Percentiles rank a stretch among this genome's conserved stretches.
Conservation (phyloP, 148 eudicot species). For the Linanthus parryae region DNA sequence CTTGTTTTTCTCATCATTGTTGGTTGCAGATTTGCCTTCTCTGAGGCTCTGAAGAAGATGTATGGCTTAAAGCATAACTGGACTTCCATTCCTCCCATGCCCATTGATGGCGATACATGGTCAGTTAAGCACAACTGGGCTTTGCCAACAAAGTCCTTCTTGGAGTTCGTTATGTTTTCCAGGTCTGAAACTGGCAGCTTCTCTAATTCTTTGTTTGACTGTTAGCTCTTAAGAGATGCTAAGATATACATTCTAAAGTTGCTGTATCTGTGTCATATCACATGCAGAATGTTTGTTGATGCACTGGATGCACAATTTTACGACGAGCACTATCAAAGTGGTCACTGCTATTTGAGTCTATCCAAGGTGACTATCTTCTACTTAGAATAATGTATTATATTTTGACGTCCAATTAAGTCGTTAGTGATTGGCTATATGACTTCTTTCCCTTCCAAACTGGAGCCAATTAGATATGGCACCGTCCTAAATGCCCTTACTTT, state of each 20-base stretch:
- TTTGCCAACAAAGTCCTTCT: slow-evolving; percentile 81
- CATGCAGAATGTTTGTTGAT: slow-evolving; percentile 87
- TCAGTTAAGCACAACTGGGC: slow-evolving; percentile 91
- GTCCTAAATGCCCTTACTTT: too few relatives aligned
- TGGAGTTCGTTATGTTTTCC: slow-evolving; percentile 90
- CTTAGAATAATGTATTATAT: not conserved
- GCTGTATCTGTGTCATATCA: not conserved
- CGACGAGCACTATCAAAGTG: slow-evolving; percentile 53
- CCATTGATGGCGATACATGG: slow-evolving; percentile 75
- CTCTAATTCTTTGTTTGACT: not conserved
- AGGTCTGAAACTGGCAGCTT: slow-evolving; percentile 30
- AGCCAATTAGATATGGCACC: too few relatives aligned
- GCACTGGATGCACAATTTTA: slow-evolving; percentile 65
- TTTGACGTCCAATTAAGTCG: too few relatives aligned
- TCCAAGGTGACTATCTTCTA: slow-evolving; percentile 44
- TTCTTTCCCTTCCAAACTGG: too few relatives aligned
- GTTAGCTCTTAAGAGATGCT: not conserved
- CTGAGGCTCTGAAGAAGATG: slow-evolving; percentile 68
- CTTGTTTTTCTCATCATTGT: not conserved
- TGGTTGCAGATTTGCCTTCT: slow-evolving; percentile 62
- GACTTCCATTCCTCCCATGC: slow-evolving; percentile 73
- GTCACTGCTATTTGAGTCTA: slow-evolving; percentile 68
- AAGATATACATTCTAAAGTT: not conserved
- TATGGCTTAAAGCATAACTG: slow-evolving; percentile 49
- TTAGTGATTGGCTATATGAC: too few relatives aligned